Conservation (phyloP, 257 asterid species). For the Handroanthus guayacan region DNA sequence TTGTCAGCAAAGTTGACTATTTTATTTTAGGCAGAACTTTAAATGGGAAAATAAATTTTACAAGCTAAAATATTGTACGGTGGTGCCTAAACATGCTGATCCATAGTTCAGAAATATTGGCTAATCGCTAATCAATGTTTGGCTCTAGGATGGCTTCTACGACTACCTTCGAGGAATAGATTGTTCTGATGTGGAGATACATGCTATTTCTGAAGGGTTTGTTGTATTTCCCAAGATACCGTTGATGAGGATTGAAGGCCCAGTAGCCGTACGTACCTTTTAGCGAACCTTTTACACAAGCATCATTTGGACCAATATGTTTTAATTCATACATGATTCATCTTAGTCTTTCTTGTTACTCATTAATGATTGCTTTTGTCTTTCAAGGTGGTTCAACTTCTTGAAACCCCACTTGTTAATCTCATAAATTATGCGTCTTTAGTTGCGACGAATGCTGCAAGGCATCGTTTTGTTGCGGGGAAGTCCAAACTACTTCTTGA, state of each 20-base stretch:
- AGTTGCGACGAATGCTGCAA: slow-evolving; percentile 98
- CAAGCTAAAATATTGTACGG: background rate
- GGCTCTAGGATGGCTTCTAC: slow-evolving; percentile 76
- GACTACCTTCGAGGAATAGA: slow-evolving; percentile 82
- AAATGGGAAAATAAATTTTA: background rate
- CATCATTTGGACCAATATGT: slow-evolving; percentile 14
- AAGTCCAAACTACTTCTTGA: slow-evolving; percentile 93
- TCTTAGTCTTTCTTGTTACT: slow-evolving; percentile 25
- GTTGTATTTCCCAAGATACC: slow-evolving; percentile 98
- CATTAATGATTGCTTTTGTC: slow-evolving; percentile 38
- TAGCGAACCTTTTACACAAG: slow-evolving; percentile 19
- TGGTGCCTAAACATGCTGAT: slow-evolving; percentile 21
- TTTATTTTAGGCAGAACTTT: background rate
- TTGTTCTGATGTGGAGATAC: slow-evolving; percentile 91
- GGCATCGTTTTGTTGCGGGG: slow-evolving; percentile 99
- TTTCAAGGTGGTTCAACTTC: slow-evolving; percentile 91
- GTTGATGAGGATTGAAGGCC: slow-evolving; percentile 95
- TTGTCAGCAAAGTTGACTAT: slow-evolving; percentile 27
- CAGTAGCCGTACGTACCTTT: slow-evolving; percentile 82
- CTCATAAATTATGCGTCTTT: slow-evolving; percentile 92
- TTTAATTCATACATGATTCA: slow-evolving; percentile 4
- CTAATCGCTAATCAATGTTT: slow-evolving; percentile 29
- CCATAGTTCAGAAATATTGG: slow-evolving; percentile 32
- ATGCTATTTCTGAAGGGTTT: slow-evolving; percentile 91
- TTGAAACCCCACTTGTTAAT: slow-evolving; percentile 93